phyloP scores from a whole-genome alignment of 768 basidiomycete species.

The Russula olivacea region DNA sequence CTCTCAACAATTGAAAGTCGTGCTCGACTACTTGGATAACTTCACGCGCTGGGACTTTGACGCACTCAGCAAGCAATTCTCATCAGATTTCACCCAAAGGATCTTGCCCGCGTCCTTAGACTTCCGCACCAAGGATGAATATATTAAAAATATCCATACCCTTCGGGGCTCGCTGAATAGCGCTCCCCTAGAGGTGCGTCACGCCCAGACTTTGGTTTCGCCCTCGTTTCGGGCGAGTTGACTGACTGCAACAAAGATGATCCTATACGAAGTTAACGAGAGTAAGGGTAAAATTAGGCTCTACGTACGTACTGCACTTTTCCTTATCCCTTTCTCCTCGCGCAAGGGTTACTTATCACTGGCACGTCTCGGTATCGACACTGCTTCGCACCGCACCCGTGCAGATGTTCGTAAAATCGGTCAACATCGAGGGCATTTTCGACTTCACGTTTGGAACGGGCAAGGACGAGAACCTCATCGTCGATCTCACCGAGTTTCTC shows the following conservation, averaged over 20 bases:
- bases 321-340: neutral
- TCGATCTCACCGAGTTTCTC: neutral
- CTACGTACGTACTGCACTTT: neutral
- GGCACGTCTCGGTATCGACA: no score
- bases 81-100: neutral
- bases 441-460: neutral
- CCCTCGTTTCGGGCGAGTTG: neutral
- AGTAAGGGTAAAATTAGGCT: neutral
- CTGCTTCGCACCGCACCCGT: neutral
- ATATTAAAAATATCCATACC: neutral
- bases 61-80: neutral
- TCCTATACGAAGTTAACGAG: neutral
- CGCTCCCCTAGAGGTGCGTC: neutral
- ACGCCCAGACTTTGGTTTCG: no score
- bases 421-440: neutral
- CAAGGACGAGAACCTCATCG: neutral
- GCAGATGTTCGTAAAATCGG: neutral
- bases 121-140: neutral
- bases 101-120: neutral
- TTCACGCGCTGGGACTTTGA: slow-evolving; percentile 1
- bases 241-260: neutral
- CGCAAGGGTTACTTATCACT: neutral
- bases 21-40: neutral
- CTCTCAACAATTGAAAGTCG: neutral
- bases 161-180: neutral